Evolutionary conservation across 306 rosid species (phyloP).

Genomic region (Benincasa hispida): DNA sequence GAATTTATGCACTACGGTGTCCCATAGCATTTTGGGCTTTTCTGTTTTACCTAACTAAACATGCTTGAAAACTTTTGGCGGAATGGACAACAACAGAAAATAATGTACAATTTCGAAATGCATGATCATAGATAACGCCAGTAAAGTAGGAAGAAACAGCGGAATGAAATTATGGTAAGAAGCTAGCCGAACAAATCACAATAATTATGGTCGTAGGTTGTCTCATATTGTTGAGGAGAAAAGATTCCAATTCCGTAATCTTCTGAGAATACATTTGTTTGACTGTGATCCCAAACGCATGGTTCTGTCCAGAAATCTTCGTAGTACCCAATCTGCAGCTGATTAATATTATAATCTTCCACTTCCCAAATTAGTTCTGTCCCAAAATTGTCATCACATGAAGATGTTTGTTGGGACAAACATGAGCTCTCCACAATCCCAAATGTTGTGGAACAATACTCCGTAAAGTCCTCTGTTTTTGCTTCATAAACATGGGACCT

Average conservation of each 20-base stretch:
- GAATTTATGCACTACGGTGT: no score
- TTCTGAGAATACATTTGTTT: background rate
- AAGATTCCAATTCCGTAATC: background rate
- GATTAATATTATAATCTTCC: background rate
- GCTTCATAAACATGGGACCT: background rate
- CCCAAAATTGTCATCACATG: background rate
- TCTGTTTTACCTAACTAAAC: no score
- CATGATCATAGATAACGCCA: background rate
- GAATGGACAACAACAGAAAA: no score
- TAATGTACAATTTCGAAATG: no score
- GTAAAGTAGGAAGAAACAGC: background rate
- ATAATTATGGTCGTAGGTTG: background rate
- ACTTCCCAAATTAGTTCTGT: background rate
- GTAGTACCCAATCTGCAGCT: background rate
- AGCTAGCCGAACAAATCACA: background rate
- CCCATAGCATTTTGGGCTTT: no score
- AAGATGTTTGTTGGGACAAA: constrained; percentile 15
- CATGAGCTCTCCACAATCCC: constrained; percentile 26
- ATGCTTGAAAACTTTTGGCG: no score
- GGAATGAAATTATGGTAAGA: background rate
- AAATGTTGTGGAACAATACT: background rate
- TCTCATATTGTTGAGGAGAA: background rate
- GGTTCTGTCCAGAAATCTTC: constrained; percentile 52
- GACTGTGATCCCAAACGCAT: background rate
- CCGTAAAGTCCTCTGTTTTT: constrained; percentile 7